Percentiles rank a stretch among this genome's conserved stretches.
Evolutionary conservation across 768 basidiomycete species (phyloP).

Genomic region (Termitomyces sp.): DNA sequence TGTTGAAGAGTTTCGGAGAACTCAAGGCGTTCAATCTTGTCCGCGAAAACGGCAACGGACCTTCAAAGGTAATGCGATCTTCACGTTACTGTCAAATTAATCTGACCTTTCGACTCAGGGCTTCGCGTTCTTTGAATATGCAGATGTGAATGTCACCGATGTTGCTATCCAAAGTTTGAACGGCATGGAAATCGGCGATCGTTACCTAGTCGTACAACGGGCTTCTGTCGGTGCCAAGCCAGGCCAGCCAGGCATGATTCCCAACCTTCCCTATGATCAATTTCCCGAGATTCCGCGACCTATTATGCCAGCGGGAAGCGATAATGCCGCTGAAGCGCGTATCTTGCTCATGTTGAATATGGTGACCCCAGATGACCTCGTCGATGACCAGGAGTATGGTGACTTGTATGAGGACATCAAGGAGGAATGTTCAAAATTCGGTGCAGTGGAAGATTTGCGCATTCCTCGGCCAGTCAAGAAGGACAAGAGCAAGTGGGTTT

Average conservation of each 20-base stretch:
- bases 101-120: slow-evolving; percentile 49
- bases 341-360: slow-evolving; percentile 98
- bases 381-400: slow-evolving; percentile 86
- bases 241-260: slow-evolving; percentile 55
- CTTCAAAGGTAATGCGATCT: slow-evolving; percentile 63
- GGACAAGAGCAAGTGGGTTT: slow-evolving; percentile 73
- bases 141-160: slow-evolving; percentile 83
- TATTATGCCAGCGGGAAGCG: slow-evolving; percentile 77
- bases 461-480: slow-evolving; percentile 88
- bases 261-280: slow-evolving; percentile 70
- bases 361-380: slow-evolving; percentile 90
- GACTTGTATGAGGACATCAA: slow-evolving; percentile 95
- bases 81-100: not conserved
- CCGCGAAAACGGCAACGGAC: slow-evolving; percentile 83
- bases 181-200: slow-evolving; percentile 97
- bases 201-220: slow-evolving; percentile 92
- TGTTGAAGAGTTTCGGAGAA: slow-evolving; percentile 96
- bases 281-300: slow-evolving; percentile 83
- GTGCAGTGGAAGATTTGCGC: slow-evolving; percentile 75
- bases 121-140: slow-evolving; percentile 99
- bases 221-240: slow-evolving; percentile 92
- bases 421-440: slow-evolving; percentile 81
- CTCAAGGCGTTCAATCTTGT: slow-evolving; percentile 98
- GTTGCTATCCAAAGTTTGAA: slow-evolving; percentile 94
- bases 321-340: slow-evolving; percentile 57